phyloP scores from a whole-genome alignment of 768 basidiomycete genomes.

The Amanita rimosa region DNA sequence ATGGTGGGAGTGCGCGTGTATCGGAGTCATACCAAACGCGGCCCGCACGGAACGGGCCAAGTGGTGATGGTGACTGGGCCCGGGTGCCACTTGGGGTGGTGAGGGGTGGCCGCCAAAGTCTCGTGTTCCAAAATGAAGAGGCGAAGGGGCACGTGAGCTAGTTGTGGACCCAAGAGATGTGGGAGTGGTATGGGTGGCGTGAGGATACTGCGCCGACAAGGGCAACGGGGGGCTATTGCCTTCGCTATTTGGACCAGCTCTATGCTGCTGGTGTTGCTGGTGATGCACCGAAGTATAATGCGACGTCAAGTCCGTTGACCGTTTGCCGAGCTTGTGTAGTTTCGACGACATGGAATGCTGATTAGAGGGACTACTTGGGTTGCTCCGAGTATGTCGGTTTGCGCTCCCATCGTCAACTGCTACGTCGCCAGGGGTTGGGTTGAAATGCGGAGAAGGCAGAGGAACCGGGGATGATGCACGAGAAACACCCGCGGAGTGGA shows the following conservation, averaged over 20 bases:
- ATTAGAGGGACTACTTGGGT: conserved; percentile 9
- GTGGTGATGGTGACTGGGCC: conserved; percentile 32
- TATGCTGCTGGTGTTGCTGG: conserved; percentile 31
- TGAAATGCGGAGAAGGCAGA: conserved; percentile 38
- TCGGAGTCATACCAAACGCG: conserved; percentile 91
- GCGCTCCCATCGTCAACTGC: conserved; percentile 8
- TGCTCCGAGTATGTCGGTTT: conserved; percentile 3
- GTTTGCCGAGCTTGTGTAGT: not conserved
- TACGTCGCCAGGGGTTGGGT: conserved; percentile 11
- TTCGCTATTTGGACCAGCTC: conserved; percentile 52
- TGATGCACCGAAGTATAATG: not conserved
- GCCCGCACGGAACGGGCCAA: conserved; percentile 77
- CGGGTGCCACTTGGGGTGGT: conserved; percentile 6
- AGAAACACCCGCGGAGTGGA: conserved; percentile 59
- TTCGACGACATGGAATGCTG: conserved; percentile 2
- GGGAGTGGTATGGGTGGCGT: conserved; percentile 8
- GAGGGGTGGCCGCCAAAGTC: not conserved
- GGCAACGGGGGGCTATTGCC: conserved; percentile 46
- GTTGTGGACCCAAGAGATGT: conserved; percentile 29
- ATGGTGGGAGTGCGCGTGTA: conserved; percentile 24
- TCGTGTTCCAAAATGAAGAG: conserved; percentile 26
- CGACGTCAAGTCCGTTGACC: conserved; percentile 1
- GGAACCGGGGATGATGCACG: conserved; percentile 64
- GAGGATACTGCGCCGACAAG: conserved; percentile 10
- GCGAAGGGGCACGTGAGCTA: conserved; percentile 53